Conservation (phyloP, 2,329 filamentous ascomycete genomes). For the Colletotrichum eleusines region DNA sequence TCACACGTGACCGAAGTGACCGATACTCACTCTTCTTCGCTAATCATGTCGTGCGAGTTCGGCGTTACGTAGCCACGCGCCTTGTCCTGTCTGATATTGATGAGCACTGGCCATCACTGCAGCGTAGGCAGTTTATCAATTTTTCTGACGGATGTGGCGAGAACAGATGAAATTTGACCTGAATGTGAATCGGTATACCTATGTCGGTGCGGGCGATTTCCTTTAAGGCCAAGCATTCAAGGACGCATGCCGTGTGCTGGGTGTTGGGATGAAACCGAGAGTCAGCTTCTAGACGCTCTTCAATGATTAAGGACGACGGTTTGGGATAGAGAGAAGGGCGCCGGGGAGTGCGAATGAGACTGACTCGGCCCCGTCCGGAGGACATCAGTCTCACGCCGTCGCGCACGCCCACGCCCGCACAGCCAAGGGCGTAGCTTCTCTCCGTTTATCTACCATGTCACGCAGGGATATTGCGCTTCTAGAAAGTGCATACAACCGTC, state of each 20-base stretch:
- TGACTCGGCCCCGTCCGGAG: constrained; percentile 6
- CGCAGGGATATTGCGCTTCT: neutral
- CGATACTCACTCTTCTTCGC: too few relatives aligned
- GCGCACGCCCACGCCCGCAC: neutral
- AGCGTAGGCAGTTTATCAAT: too few relatives aligned
- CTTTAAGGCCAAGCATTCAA: too few relatives aligned
- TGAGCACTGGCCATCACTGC: too few relatives aligned
- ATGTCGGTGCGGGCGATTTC: too few relatives aligned
- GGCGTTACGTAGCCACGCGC: too few relatives aligned
- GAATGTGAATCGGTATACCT: too few relatives aligned
- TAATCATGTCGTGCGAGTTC: too few relatives aligned
- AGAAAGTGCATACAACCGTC: neutral
- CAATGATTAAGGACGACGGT: neutral
- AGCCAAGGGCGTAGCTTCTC: neutral
- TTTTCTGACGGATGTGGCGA: too few relatives aligned
- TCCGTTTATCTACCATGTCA: neutral
- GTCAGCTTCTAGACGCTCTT: neutral
- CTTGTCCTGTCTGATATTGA: too few relatives aligned
- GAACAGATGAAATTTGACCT: too few relatives aligned
- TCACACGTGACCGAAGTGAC: too few relatives aligned
- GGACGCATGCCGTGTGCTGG: neutral
- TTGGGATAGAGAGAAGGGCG: neutral
- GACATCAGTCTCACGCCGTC: neutral
- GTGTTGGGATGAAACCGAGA: neutral
- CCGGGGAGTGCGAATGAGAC: neutral